Conservation (phyloP, 257 asterid genomes). For the Linderniella brevidens region DNA sequence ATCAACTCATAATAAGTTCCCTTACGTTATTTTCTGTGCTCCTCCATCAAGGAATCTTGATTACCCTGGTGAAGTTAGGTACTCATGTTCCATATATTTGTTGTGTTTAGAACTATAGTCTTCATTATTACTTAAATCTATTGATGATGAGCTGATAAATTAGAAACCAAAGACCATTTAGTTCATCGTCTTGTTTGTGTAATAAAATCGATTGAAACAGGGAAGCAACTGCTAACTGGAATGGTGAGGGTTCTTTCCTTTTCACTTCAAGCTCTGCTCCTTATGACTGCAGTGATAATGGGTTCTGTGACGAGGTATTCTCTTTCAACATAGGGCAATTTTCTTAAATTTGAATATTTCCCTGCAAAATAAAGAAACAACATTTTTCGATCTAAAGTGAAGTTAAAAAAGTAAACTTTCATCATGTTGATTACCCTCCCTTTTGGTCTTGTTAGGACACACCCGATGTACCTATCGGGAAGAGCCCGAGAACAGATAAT, state of each 20-base stretch:
- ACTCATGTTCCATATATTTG: constrained; percentile 7
- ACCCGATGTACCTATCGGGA: constrained; percentile 76
- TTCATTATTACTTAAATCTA: no score
- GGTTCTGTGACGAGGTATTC: constrained; percentile 88
- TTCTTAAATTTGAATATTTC: background rate
- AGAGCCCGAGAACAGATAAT: constrained; percentile 74
- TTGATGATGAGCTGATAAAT: no score
- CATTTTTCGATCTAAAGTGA: no score
- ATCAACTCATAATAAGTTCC: constrained; percentile 36
- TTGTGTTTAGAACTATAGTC: no score
- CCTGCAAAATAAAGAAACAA: no score
- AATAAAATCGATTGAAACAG: constrained; percentile 22
- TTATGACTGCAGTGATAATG: constrained; percentile 78
- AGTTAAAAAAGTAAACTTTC: no score
- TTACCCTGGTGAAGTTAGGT: constrained; percentile 86
- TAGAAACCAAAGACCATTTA: no score
- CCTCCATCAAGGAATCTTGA: constrained; percentile 62
- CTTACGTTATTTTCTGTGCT: constrained; percentile 84
- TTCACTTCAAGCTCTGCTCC: constrained; percentile 96
- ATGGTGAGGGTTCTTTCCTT: constrained; percentile 82
- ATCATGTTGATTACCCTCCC: background rate
- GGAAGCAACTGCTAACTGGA: constrained; percentile 79
- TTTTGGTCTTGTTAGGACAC: constrained; percentile 34
- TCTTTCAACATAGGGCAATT: no score
- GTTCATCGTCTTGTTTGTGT: no score